Base-by-base conservation (phyloP, 352 stramenopile genomes). In the Globisporangium middletonii region DNA sequence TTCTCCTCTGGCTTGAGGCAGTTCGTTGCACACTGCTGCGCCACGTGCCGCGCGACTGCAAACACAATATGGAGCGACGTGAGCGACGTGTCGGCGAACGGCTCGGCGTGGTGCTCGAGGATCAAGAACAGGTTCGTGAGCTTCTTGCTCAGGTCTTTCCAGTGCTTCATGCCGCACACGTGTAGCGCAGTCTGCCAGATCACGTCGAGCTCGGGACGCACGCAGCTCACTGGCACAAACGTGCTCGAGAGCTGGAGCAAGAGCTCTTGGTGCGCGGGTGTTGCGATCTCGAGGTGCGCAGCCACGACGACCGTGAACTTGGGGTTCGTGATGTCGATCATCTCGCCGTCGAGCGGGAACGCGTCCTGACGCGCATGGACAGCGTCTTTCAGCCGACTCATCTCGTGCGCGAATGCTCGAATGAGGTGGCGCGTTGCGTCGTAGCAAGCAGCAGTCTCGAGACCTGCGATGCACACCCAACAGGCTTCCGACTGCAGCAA, bases 351-450 rank as follows among this genome's bases (percentile, higher is more conserved):
- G 6, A 84, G 30, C 13, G 63, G 43, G 26, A 83, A 63, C 1
- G 52, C 43, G 3, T 73, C 62, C 42, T 82, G 63, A 3, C 63
- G 60, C 4, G 69, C 63, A 48, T 72, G 65, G 30, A 88, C 51
- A 0, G 67, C 73, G 59, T 84, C 75, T 46, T 69, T 62, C 8
- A 86, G 61, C 11, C 75, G 73, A n/a, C 43, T 67, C 30, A 86
- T 81, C 49, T 83, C 73, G 28, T 71, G 46, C 11, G 68, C 60
- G 30, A 88, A 72, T 42, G 72, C 30, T 1, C 57, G 54, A 11
- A 86, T 16, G 48, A 76, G 57, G 12, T 53, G 65, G 27, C 70
- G 45, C 13, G 28, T 52, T 7, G 5, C 56, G 13, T 30, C 12
- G 33, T 60, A 49, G 5, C 5, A 23, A 26, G 15, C 52, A 2